Evolutionary conservation across 768 basidiomycete species (phyloP), one percentile per base, ranked within the genome.

Genomic region (Lactarius evosmus): DNA sequence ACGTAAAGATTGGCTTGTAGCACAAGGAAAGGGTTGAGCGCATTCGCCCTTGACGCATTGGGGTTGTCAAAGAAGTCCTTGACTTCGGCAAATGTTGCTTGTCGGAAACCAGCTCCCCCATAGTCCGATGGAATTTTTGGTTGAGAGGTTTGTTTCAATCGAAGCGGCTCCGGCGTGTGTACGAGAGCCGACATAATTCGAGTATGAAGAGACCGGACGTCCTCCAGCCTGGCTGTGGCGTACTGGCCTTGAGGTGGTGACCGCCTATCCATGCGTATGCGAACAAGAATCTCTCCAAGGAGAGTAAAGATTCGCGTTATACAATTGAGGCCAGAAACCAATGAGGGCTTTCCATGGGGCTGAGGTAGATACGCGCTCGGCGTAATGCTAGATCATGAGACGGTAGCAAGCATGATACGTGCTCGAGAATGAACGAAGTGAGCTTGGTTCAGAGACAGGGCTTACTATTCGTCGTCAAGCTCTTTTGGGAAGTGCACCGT

Each of bases 1-100:
- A 95, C 93, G 69, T 89, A 95, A 46, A 96, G 78, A 71, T 96
- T 96, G 38, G 89, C 90, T 74, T 95, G 93, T 84, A 93, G 90
- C 34, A 96, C 93, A 34, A 95, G 79, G 80, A 89, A 95, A 22
- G 91, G 88, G 72, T 96, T 94, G 58, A 91, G 81, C 0, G 93
- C 93, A 70, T 91, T 90, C 61, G 85, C 91, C 25, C 89, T 83
- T 9, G 86, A 90, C 8, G 91, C 91, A 66, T 93, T 89, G 14
- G 94, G 93, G 70, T 95, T 91, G 67, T 93, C 88, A 72, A 95
- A 96, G 72, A 94, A 92, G 73, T 93, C 89, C 72, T 89, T 90
- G 66, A 96, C 88, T 75, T 94, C 91, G 2, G 87, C 87, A 67
- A 93, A 91, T 2, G 94, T 93, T 9, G 87, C 86, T 74, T 91